Base-by-base conservation (phyloP, 371 early-diverging fungal genomes). In the Lichtheimia hyalospora region DNA sequence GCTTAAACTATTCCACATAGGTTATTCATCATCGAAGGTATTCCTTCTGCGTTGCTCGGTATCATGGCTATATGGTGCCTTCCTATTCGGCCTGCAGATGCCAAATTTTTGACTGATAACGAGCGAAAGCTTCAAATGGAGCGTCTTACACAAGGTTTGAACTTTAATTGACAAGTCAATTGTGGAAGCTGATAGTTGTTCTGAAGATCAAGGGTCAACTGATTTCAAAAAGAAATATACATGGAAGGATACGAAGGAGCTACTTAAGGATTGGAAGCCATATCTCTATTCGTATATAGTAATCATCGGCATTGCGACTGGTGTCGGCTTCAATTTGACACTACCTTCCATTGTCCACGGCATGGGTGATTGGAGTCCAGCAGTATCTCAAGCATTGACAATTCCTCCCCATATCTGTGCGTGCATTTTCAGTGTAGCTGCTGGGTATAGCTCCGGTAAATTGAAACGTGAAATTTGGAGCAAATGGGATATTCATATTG, bases 301-400 rank as follows among this genome's bases (percentile, higher is more conserved):
- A 14, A 16, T 53, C 14, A 53, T 40, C 13, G 53, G 53, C 21
- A 39, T 53, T 20, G 14, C 53, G 20, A n/a, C 28, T 14, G 53
- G 53, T 16, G 28, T 40, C 7, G 53, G 53, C 16, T 34, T 53
- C 6, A 53, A 53, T 12, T 40, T 53, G 7, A 40, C 53, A 3
- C 8, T 53, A 21, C 53, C 53, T 16, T 40, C 53, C 20, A 53
- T 53, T 21, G 40, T 53, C 40, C 40, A 53, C 20, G 53, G 53
- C 21, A 53, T 53, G 53, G 53, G 53, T 3, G 12, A 16, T 12
- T 53, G 53, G 53, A 7, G 16, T 8, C 53, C 53, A 0, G 53
- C 28, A 20, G 53, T 53, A 20, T 53, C 53, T 40, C 53, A 53
- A 40, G 53, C 53, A n/a, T 27, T 53, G 25, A 53, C 53, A 7